These are phyloP conservation scores for Backusella macrospora DNA, from an alignment of 192 early-diverging fungal species.

Conservation along the genomic window DNA sequence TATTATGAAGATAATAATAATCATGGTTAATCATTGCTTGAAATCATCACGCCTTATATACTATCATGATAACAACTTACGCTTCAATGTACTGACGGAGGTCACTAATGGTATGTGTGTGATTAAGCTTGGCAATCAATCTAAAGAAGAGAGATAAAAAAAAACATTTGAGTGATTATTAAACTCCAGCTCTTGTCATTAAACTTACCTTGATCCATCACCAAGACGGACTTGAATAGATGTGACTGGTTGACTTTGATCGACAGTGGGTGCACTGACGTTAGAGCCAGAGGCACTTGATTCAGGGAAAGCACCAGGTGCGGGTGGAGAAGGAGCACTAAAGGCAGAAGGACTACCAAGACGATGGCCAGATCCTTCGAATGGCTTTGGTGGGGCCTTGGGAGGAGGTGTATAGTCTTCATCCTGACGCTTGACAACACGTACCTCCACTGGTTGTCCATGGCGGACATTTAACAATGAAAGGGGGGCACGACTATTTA, in stretches of 20 bases:
- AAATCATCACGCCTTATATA: neutral
- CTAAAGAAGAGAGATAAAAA: neutral
- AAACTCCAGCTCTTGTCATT: neutral
- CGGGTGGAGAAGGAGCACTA: constrained; percentile 31
- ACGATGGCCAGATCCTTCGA: constrained; percentile 79
- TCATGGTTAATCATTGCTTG: neutral
- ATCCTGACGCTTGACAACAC: constrained; percentile 77
- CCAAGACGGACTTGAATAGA: constrained; percentile 90
- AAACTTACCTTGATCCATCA: constrained; percentile 74
- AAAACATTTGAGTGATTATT: neutral
- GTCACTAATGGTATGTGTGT: constrained; percentile 88
- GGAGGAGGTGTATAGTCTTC: constrained; percentile 88
- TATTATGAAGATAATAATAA: constrained; percentile 19
- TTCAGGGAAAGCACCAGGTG: constrained; percentile 35
- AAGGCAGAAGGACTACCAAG: constrained; percentile 66
- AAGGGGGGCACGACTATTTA: constrained; percentile 78
- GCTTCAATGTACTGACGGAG: constrained; percentile 75
- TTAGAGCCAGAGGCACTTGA: constrained; percentile 28
- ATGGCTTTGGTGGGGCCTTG: constrained; percentile 74
- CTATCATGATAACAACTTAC: constrained; percentile 38
- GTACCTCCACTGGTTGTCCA: constrained; percentile 90
- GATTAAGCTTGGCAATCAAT: constrained; percentile 90
- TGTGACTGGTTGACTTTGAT: constrained; percentile 77
- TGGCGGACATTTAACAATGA: constrained; percentile 83
- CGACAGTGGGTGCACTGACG: constrained; percentile 57